Conservation (phyloP, 148 eudicot species). For the Oxyria digyna region DNA sequence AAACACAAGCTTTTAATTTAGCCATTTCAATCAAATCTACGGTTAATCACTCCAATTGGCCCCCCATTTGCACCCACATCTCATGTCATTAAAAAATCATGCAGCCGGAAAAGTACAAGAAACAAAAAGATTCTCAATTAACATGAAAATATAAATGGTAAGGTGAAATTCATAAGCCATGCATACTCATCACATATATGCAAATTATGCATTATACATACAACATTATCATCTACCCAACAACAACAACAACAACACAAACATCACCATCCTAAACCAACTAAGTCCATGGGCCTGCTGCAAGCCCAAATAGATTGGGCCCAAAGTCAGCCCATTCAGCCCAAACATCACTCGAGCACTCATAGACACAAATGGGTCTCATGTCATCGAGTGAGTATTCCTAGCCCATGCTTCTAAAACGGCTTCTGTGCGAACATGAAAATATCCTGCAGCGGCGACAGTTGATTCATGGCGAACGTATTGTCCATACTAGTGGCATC, state of each 20-base stretch:
- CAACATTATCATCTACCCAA: neutral
- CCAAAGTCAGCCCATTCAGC: neutral
- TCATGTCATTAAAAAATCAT: neutral
- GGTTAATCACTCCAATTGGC: too few relatives aligned
- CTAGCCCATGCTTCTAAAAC: slow-evolving; percentile 10
- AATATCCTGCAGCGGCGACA: slow-evolving; percentile 36
- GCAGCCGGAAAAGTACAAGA: neutral
- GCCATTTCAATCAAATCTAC: neutral
- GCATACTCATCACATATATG: slow-evolving; percentile 1
- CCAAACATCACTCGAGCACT: slow-evolving; percentile 1
- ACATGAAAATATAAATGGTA: neutral
- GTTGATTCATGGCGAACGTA: slow-evolving; percentile 12
- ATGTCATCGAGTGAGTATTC: slow-evolving; percentile 6
- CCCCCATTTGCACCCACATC: neutral
- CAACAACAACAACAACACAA: too few relatives aligned
- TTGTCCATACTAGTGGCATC: slow-evolving; percentile 21
- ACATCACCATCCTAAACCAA: too few relatives aligned
- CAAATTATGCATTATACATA: neutral
- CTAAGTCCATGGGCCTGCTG: neutral
- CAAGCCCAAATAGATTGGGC: neutral
- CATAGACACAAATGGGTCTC: slow-evolving; percentile 11
- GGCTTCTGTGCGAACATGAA: slow-evolving; percentile 36
- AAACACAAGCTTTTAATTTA: neutral
- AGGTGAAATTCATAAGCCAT: neutral
- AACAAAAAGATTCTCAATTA: neutral